Conservation (phyloP, 75 land plant species). For the Cryptomeria japonica region DNA sequence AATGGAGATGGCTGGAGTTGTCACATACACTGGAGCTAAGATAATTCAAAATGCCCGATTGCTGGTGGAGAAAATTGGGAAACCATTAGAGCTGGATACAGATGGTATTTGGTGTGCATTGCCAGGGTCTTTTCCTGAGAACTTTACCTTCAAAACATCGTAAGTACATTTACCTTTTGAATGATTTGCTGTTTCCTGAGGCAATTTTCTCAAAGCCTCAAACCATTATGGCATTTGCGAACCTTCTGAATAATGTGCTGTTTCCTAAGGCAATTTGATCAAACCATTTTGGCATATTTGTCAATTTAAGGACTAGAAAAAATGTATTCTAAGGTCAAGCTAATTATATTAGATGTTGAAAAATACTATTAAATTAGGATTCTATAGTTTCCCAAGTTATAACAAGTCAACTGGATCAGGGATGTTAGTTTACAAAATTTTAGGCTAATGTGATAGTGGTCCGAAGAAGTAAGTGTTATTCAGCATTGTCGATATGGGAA, state of each 20-base stretch:
- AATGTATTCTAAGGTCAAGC: neutral
- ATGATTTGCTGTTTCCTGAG: neutral
- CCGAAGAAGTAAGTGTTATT: neutral
- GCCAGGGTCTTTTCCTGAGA: conserved; percentile 98
- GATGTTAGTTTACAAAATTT: neutral
- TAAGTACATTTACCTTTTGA: conserved; percentile 22
- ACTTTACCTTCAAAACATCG: conserved; percentile 85
- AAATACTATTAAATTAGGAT: neutral
- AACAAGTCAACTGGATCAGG: neutral
- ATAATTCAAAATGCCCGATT: conserved; percentile 98
- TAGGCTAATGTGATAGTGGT: neutral
- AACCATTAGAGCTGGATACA: conserved; percentile 96
- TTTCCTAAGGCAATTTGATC: neutral
- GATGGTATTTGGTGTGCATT: conserved; percentile 99
- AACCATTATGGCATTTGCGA: neutral
- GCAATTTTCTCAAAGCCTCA: conserved; percentile 9
- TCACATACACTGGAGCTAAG: conserved; percentile 99
- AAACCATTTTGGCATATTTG: neutral
- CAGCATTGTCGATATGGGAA: neutral
- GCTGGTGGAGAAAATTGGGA: conserved; percentile 93
- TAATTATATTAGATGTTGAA: neutral
- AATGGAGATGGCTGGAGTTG: conserved; percentile 99
- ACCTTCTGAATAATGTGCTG: neutral
- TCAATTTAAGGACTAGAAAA: neutral
- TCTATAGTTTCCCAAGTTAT: neutral